Percentiles rank a stretch among this genome's conserved stretches.
phyloP scores from a whole-genome alignment of 1,139 yeast species.

The Nakaseomyces nivariensis region DNA sequence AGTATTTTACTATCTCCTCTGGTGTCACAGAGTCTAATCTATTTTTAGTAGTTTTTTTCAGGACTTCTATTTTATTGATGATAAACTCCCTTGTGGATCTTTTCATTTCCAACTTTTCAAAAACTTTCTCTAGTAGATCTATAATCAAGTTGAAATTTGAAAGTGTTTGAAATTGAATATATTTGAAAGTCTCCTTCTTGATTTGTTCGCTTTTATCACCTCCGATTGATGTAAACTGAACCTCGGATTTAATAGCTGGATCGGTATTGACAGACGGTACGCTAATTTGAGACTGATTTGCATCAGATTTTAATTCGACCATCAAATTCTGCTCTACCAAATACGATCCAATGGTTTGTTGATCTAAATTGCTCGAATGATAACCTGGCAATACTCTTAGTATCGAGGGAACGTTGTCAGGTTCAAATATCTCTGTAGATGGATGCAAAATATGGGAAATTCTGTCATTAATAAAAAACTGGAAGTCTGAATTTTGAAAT shows the following conservation, averaged over 20 bases:
- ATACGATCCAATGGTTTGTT: not conserved
- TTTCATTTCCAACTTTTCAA: slow-evolving; percentile 22
- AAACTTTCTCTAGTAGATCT: slow-evolving; percentile 15
- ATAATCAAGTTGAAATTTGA: slow-evolving; percentile 20
- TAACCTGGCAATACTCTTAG: slow-evolving; percentile 1
- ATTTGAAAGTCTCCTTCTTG: slow-evolving; percentile 17
- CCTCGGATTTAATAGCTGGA: not conserved
- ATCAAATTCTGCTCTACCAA: slow-evolving; percentile 2
- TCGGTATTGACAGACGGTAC: not conserved
- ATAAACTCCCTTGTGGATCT: slow-evolving; percentile 19
- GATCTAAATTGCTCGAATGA: slow-evolving; percentile 6
- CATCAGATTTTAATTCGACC: not conserved
- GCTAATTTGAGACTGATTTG: not conserved
- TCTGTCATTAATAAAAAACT: slow-evolving; percentile 14
- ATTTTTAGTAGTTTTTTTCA: slow-evolving; percentile 14
- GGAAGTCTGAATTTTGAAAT: slow-evolving; percentile 20
- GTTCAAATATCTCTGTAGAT: not conserved
- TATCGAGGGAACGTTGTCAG: not conserved
- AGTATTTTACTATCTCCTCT: slow-evolving; percentile 13
- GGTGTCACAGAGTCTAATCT: slow-evolving; percentile 15
- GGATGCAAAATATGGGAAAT: not conserved
- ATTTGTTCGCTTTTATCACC: slow-evolving; percentile 9
- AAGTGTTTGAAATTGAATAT: slow-evolving; percentile 23
- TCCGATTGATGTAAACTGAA: not conserved
- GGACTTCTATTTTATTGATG: slow-evolving; percentile 14